These are phyloP conservation scores for Dothidotthia symphoricarpi DNA, from an alignment of 2,329 filamentous ascomycete species.

Conservation along the genomic window DNA sequence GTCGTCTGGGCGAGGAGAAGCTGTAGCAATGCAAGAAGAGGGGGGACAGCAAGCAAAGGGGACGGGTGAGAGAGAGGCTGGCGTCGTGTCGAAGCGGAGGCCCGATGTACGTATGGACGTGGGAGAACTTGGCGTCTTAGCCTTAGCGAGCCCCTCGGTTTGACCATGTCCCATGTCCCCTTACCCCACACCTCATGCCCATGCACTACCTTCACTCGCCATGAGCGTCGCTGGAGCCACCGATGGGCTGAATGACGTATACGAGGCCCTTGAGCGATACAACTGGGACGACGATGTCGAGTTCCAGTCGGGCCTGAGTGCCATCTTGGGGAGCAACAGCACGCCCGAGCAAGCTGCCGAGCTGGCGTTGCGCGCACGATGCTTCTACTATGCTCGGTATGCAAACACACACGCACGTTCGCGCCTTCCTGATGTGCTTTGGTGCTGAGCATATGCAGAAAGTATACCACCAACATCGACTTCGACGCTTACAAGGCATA, in stretches of 20 bases:
- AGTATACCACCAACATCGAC: constrained; percentile 55
- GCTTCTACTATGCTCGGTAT: constrained; percentile 63
- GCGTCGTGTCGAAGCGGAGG: constrained; percentile 17
- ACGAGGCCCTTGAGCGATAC: constrained; percentile 63
- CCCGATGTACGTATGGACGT: constrained; percentile 8
- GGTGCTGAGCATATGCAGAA: constrained; percentile 24
- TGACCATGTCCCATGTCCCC: background rate
- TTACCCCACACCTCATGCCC: constrained; percentile 23
- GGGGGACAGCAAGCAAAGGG: constrained; percentile 11
- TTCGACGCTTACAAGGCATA: constrained; percentile 68
- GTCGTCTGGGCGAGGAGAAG: constrained; percentile 17
- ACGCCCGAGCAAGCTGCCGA: constrained; percentile 55
- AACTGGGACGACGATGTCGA: constrained; percentile 66
- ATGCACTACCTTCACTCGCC: constrained; percentile 6
- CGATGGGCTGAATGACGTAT: constrained; percentile 44
- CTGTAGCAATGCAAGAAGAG: constrained; percentile 21
- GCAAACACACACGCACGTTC: background rate
- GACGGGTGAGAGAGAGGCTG: constrained; percentile 16
- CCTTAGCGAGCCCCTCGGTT: constrained; percentile 9
- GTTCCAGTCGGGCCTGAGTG: constrained; percentile 66
- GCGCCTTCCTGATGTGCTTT: background rate
- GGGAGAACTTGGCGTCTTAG: constrained; percentile 19
- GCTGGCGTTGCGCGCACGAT: constrained; percentile 64
- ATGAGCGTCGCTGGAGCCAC: constrained; percentile 27
- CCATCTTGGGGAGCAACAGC: constrained; percentile 61